A percentile compares a stretch with the other conserved stretches of the same genome.
These are phyloP conservation scores for Talaromyces sp. DNA, from an alignment of 2,329 filamentous ascomycete genomes.

Conservation along the genomic window DNA sequence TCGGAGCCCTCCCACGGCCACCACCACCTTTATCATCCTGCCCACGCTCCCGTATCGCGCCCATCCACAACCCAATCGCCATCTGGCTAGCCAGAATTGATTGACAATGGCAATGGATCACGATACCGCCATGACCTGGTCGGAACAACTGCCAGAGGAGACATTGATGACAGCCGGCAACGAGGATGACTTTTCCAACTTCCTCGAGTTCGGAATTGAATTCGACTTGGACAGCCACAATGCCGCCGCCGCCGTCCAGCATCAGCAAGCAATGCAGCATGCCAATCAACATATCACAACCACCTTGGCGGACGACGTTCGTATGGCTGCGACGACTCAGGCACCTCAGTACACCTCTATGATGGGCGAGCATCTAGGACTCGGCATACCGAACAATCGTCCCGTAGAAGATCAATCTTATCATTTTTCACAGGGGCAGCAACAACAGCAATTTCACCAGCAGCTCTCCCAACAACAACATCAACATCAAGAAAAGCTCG, in stretches of 20 bases:
- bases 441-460: slow-evolving; percentile 29
- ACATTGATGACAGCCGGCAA: slow-evolving; percentile 39
- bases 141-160: slow-evolving; percentile 40
- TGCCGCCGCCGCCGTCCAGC: slow-evolving; percentile 31
- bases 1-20: slow-evolving; percentile 11
- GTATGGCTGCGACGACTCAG: slow-evolving; percentile 28
- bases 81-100: not conserved
- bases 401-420: slow-evolving; percentile 27
- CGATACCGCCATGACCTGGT: slow-evolving; percentile 41
- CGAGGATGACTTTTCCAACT: slow-evolving; percentile 51
- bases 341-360: slow-evolving; percentile 31
- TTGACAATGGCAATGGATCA: slow-evolving; percentile 37
- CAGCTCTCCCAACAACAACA: slow-evolving; percentile 27
- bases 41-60: not conserved
- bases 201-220: slow-evolving; percentile 50
- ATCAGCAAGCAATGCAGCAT: slow-evolving; percentile 33
- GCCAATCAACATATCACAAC: slow-evolving; percentile 35
- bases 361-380: slow-evolving; percentile 37
- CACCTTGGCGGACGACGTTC: slow-evolving; percentile 30
- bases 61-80: not conserved
- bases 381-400: slow-evolving; percentile 29
- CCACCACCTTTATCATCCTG: slow-evolving; percentile 1
- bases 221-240: slow-evolving; percentile 45
- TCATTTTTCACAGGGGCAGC: slow-evolving; percentile 28
- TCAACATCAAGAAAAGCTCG: slow-evolving; percentile 28